Evolutionary conservation across 2,329 filamentous ascomycete species (phyloP).

Genomic region (Emergomyces pasteurianus): DNA sequence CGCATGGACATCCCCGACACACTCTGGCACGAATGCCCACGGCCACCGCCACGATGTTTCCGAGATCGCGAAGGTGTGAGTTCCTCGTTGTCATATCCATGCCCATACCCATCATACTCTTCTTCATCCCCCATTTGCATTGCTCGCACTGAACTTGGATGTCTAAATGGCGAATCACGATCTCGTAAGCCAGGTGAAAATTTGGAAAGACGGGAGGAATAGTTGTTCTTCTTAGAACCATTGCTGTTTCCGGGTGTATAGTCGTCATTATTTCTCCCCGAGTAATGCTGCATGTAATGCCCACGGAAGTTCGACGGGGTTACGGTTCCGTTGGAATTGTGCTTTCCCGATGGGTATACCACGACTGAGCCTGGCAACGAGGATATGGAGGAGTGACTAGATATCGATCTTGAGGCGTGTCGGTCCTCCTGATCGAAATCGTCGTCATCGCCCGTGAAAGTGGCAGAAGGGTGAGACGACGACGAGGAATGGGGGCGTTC

Average conservation of each 20-base stretch:
- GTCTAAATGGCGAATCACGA: slow-evolving; percentile 29
- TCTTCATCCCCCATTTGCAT: slow-evolving; percentile 21
- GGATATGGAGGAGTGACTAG: slow-evolving; percentile 31
- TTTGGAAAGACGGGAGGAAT: slow-evolving; percentile 11
- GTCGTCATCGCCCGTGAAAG: slow-evolving; percentile 5
- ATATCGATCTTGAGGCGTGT: slow-evolving; percentile 19
- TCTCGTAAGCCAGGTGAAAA: slow-evolving; percentile 20
- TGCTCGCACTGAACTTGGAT: slow-evolving; percentile 34
- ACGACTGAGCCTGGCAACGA: slow-evolving; percentile 30
- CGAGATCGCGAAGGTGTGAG: slow-evolving; percentile 24
- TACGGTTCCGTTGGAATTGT: slow-evolving; percentile 11
- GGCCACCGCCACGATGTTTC: slow-evolving; percentile 8
- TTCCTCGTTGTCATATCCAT: slow-evolving; percentile 23
- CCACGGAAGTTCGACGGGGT: slow-evolving; percentile 12
- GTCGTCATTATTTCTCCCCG: background rate
- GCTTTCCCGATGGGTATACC: slow-evolving; percentile 19
- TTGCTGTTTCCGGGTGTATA: background rate
- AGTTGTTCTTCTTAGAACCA: slow-evolving; percentile 10
- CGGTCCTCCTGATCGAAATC: slow-evolving; percentile 19
- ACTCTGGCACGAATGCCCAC: slow-evolving; percentile 11
- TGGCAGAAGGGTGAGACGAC: slow-evolving; percentile 19
- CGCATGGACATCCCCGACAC: slow-evolving; percentile 21
- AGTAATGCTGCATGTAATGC: slow-evolving; percentile 8
- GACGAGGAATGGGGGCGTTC: slow-evolving; percentile 14
- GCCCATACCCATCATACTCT: slow-evolving; percentile 20